Base-by-base conservation (phyloP, 2,329 filamentous ascomycete genomes). In the Clonostachys rhizophaga region DNA sequence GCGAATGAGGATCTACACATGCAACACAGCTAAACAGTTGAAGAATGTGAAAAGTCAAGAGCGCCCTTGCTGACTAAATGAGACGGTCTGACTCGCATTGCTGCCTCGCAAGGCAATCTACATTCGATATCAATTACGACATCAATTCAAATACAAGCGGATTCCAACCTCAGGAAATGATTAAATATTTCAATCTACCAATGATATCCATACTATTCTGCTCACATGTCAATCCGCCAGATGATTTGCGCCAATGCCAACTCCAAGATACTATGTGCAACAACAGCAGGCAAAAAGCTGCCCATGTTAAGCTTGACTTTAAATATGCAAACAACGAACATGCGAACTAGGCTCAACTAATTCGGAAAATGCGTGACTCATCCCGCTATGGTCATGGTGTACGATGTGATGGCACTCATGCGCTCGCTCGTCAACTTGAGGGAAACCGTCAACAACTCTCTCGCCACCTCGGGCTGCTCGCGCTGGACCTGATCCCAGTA, bases 341-440 rank as follows among this genome's bases (percentile, higher is more conserved):
- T 17, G 12, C 24, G 6, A 42, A 24, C 4, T 8, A 8, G 24
- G 24, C 8, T 30, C 24, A 30, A 6, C 24, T 30, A 30, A 30
- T 3, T 30, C 24, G 9, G 9, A 10, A 30, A 3, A 30, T 10
- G 24, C 24, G 24, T 30, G 24, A 10, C 24, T 39, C 36, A 49
- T 42, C 50, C 47, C 17, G 73, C 75, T 59, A 72, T 73, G 10
- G 73, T 75, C 55, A 78, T 51, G 30, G 75, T 75, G 47, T 78
- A 76, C 42, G 71, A 74, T 7, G 82, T 86, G 56, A 86, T 84
- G 6, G 80, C 77, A 51, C 70, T 75, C 90, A 97, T 95, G 55
- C 94, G 78, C 76, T 99, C 94, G 48, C 87, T 95, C 40, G 92
- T 97, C 63, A 99, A 68, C 74, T 96, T 96, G 62, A 99, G 66